Base-by-base conservation (phyloP, 108 stramenopile genomes). In the Nitzschia sp. region DNA sequence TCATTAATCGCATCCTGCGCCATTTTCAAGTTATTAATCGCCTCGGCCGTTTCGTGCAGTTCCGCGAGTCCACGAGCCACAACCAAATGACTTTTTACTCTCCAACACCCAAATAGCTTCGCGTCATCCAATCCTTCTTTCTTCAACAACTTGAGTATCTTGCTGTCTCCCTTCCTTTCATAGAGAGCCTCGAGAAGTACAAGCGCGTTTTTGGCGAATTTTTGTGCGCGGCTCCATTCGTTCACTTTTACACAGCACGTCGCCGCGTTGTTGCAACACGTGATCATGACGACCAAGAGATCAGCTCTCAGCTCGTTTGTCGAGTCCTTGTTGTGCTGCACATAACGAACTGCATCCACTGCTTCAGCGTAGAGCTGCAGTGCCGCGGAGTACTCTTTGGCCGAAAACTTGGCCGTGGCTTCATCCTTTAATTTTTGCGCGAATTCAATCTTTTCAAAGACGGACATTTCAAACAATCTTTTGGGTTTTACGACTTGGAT, bases 261-360 rank as follows among this genome's bases (percentile, higher is more conserved):
- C 18, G 79, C 87, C 0, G 90, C 88, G 78, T 94, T 94, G 71
- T 94, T 94, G 55, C 78, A 82, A 63, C 90, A 91, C 8, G 93
- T 91, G 13, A 88, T 80, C 85, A 94, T 86, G 28, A 85, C 62
- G 4, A 76, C 73, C 21, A 94, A 51, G 38, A 94, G 79, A 70
- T 94, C 93, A 24, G 93, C 90, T 64, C 75, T 18, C 11, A 82
- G 45, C 66, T 89, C 84, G 64, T 90, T 91, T 3, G 79, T 68
- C 15, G 76, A 77, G 36, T 85, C 70, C 46, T 68, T 55, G 42
- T 83, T 76, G 62, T 89, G 93, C 30, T 94, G 93, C 6, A 88
- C 79, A 66, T 87, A 88, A 27, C 88, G 82, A 1, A 91, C 82
- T n/a, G 86, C 78, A 71, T 94, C 90, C 15, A 91, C 68, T 2